These are phyloP conservation scores for Rhizophlyctis rosea DNA, from an alignment of 192 early-diverging fungal species.

Conservation along the genomic window DNA sequence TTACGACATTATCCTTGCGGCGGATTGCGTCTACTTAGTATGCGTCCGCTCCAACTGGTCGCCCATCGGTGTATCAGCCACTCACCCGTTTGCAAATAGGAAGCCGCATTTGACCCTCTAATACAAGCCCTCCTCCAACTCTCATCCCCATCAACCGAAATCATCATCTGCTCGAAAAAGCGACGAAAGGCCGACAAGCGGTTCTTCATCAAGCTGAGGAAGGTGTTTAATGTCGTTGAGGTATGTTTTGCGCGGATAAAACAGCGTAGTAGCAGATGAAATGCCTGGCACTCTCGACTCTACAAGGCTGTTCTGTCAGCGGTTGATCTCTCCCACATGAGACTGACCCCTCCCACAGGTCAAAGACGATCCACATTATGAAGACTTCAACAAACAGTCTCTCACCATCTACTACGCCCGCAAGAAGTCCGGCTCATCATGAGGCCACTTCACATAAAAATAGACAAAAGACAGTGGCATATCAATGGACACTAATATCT, in stretches of 20 bases:
- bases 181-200: conserved; percentile 52
- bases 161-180: conserved; percentile 39
- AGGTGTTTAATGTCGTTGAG: conserved; percentile 42
- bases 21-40: conserved; percentile 47
- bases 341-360: conserved; percentile 10
- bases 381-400: conserved; percentile 4
- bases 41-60: neutral
- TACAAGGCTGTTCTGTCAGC: no score
- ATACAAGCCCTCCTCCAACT: conserved; percentile 39
- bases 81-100: no score
- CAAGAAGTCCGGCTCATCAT: no score
- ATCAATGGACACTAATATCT: no score
- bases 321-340: neutral
- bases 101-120: conserved; percentile 46
- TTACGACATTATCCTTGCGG: conserved; percentile 43
- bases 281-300: no score
- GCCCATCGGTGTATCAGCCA: no score
- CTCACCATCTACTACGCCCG: conserved; percentile 21
- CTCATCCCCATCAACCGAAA: conserved; percentile 25
- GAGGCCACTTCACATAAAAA: no score
- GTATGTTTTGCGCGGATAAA: conserved; percentile 13
- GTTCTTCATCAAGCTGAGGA: conserved; percentile 45
- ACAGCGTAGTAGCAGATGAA: no score
- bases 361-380: conserved; percentile 25
- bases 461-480: no score